Percentiles rank a stretch among this genome's conserved stretches.
Evolutionary conservation across 2,329 filamentous ascomycete species (phyloP).

Genomic region (Gnomoniopsis smithogilvyi): DNA sequence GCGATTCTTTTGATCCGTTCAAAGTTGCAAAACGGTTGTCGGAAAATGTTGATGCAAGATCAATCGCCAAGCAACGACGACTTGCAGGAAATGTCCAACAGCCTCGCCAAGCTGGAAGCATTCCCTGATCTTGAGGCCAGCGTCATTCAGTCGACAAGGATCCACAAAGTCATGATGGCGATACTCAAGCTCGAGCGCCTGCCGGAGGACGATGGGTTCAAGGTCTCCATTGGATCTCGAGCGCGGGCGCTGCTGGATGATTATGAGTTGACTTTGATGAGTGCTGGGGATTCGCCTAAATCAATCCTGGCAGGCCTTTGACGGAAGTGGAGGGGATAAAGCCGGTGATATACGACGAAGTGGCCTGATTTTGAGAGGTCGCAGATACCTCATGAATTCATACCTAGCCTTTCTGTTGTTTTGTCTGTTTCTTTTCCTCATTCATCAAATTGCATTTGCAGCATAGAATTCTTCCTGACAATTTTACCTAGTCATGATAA

Average conservation of each 20-base stretch:
- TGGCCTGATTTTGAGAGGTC: too few relatives aligned
- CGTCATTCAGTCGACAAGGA: not conserved
- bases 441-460: too few relatives aligned
- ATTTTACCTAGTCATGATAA: too few relatives aligned
- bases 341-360: not conserved
- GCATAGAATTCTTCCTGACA: too few relatives aligned
- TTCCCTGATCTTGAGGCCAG: not conserved
- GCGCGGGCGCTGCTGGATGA: conserved; percentile 1
- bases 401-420: too few relatives aligned
- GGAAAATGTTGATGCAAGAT: not conserved
- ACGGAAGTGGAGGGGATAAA: not conserved
- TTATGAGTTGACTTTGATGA: conserved; percentile 1
- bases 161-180: conserved; percentile 1
- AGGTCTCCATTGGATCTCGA: not conserved
- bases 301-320: not conserved
- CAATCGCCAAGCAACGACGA: not conserved
- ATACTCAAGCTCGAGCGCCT: conserved; percentile 1
- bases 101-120: not conserved
- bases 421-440: too few relatives aligned
- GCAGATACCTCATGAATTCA: too few relatives aligned
- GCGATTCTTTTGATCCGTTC: not conserved
- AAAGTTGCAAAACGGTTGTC: not conserved
- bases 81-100: not conserved
- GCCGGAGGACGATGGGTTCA: not conserved
- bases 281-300: not conserved